Conservation (phyloP, 2,329 filamentous ascomycete species). For the Tolypocladium amazonense region DNA sequence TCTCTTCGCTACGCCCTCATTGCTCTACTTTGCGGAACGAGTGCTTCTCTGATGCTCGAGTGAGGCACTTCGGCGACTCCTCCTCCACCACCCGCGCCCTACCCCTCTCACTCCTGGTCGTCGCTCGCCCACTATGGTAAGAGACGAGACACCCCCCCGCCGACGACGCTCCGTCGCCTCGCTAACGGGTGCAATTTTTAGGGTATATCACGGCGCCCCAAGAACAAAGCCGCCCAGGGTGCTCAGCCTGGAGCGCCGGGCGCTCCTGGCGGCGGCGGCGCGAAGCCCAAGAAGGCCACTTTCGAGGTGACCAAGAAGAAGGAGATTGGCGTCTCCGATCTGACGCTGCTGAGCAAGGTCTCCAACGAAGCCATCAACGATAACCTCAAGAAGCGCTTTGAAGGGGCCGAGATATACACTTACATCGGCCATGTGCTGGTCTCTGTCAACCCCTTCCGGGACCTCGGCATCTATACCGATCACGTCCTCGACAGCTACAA, state of each 20-base stretch:
- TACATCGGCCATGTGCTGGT: slow-evolving; percentile 99
- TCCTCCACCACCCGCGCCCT: background rate
- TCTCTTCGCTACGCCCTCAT: background rate
- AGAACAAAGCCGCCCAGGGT: slow-evolving; percentile 25
- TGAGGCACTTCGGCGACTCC: slow-evolving; percentile 8
- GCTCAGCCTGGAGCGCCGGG: slow-evolving; percentile 29
- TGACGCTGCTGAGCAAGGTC: slow-evolving; percentile 96
- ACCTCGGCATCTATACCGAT: slow-evolving; percentile 96
- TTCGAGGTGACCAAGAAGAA: slow-evolving; percentile 98
- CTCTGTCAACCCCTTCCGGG: slow-evolving; percentile 95
- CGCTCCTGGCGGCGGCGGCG: slow-evolving; percentile 21
- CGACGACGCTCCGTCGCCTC: background rate
- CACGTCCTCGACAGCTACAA: slow-evolving; percentile 85
- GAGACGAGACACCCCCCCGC: slow-evolving; percentile 6
- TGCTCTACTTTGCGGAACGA: background rate
- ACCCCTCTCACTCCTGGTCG: slow-evolving; percentile 4
- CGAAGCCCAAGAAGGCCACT: slow-evolving; percentile 86
- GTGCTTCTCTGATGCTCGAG: slow-evolving; percentile 14
- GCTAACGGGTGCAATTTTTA: slow-evolving; percentile 7
- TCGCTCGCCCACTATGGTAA: slow-evolving; percentile 20
- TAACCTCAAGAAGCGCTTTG: slow-evolving; percentile 95
- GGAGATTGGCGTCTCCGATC: slow-evolving; percentile 95
- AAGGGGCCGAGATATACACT: slow-evolving; percentile 96
- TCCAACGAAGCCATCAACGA: slow-evolving; percentile 99
- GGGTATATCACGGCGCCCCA: slow-evolving; percentile 30